Evolutionary conservation across 169 alveolate genomes (phyloP).

Genomic region (Sarcocystis neurona): DNA sequence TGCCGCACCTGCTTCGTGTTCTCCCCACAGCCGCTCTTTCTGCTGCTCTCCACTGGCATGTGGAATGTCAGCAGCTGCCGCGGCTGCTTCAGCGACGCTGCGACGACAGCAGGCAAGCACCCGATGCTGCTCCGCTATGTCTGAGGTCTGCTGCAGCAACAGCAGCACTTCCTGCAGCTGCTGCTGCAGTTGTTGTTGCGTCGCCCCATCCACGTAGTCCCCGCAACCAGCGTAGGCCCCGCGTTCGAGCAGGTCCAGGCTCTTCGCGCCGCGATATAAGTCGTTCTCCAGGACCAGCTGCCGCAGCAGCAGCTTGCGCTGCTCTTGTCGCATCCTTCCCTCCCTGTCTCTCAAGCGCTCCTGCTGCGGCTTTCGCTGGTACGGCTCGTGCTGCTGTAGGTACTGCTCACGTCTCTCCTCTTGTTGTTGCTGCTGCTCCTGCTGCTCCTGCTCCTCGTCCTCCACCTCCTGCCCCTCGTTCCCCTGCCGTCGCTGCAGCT

Average conservation of each 20-base stretch:
- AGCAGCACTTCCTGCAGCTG: not conserved
- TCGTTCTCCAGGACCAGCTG: not conserved
- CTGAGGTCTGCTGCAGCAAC: not conserved
- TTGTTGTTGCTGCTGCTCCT: too few species aligned
- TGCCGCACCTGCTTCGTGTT: not conserved
- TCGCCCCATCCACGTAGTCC: not conserved
- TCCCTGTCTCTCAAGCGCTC: too few species aligned
- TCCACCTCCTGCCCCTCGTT: too few species aligned
- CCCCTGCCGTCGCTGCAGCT: too few species aligned
- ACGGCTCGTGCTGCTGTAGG: too few species aligned
- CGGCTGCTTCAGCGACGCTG: too few species aligned
- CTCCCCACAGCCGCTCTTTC: not conserved
- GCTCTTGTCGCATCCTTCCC: not conserved
- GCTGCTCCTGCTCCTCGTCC: not conserved
- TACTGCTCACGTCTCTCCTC: too few species aligned
- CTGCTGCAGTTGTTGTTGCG: not conserved
- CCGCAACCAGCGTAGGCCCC: constrained; percentile 24
- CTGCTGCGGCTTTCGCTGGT: too few species aligned
- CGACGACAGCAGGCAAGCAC: too few species aligned
- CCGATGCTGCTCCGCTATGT: not conserved
- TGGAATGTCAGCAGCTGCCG: too few species aligned
- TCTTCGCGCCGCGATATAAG: constrained; percentile 10
- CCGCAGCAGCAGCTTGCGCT: not conserved
- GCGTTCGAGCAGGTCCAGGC: constrained; percentile 25
- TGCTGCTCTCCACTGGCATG: not conserved